phyloP scores from a whole-genome alignment of 2,329 filamentous ascomycete genomes.

The Neospermospora avenae region DNA sequence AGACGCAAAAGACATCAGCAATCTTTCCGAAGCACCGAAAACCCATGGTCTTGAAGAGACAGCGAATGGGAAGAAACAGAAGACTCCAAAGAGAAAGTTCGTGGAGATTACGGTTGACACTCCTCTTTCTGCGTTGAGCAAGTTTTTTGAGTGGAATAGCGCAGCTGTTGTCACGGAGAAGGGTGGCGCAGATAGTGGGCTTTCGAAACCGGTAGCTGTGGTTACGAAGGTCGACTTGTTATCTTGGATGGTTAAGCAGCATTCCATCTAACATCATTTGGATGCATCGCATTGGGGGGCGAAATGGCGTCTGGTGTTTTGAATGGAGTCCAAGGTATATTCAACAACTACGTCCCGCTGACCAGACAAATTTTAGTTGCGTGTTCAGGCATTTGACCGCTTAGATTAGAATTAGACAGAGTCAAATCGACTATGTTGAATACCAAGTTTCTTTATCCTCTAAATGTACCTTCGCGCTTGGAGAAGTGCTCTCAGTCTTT shows the following conservation, averaged over 20 bases:
- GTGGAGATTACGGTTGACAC: constrained; percentile 94
- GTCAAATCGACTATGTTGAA: too few relatives aligned
- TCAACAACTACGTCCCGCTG: constrained; percentile 19
- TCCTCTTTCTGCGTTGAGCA: constrained; percentile 74
- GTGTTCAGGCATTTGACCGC: constrained; percentile 12
- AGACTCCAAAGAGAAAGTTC: constrained; percentile 63
- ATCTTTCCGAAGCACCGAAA: constrained; percentile 32
- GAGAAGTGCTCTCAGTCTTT: not conserved
- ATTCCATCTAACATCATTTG: constrained; percentile 30
- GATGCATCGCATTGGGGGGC: not conserved
- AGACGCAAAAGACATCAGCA: constrained; percentile 67
- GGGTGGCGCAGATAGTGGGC: constrained; percentile 45
- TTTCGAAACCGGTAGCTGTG: constrained; percentile 78
- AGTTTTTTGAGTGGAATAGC: constrained; percentile 98
- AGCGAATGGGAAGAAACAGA: constrained; percentile 37
- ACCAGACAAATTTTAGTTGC: constrained; percentile 2
- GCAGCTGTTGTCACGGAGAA: constrained; percentile 90
- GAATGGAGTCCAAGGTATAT: constrained; percentile 11
- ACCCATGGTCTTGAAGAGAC: constrained; percentile 28
- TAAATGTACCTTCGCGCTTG: not conserved
- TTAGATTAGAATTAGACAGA: not conserved
- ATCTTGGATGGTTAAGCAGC: constrained; percentile 80
- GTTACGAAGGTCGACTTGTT: constrained; percentile 96
- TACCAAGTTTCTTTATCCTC: too few relatives aligned
- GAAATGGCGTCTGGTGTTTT: constrained; percentile 8